Evolutionary conservation across 139 green algal species (phyloP), one percentile per base, ranked within the genome.

Genomic region (Micromonas pusilla): DNA sequence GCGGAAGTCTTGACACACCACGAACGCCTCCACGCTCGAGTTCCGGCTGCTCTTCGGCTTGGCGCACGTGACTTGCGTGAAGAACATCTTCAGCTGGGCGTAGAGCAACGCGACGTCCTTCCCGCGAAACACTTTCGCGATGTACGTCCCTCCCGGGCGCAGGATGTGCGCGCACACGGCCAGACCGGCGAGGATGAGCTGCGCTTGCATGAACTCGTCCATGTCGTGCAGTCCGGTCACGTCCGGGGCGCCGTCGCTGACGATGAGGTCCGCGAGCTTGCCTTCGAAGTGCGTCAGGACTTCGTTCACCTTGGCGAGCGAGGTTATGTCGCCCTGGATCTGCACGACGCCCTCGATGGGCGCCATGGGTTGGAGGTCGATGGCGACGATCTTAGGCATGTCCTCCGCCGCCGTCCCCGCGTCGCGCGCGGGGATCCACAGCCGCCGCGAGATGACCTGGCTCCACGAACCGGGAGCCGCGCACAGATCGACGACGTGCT

Each of bases 201-300:
- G 94, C 25, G 85, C 81, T 71, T 97, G 91, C 70, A 98, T 93
- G 76, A 91, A 98, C 82, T 98, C 92, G 67, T 99, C 96, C 77
- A 99, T 88, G 86, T 99, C 96, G 84, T 99, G 96, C n/a, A 99
- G 85, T 0, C 96, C 96, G 0, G 96, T 99, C 0, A 99, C 95
- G 76, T 99, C 96, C 4, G 96, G 96, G 0, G 96, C 96, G 3
- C 96, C 96, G 79, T 99, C 96, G 73, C 88, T 97, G 13, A 99
- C 87, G 30, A 99, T 91, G 5, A 99, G 86, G 80, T 99, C 95
- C 2, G 94, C 96, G 20, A 88, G 79, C 3, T 84, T 37, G 23
- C 93, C 95, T 25, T 90, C 45, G 64, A 99, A 98, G 79, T 96
- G 87, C 20, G 86, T 76, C 62, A 98, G 95, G 3, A 99, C 86